Percentiles rank a stretch among this genome's conserved stretches.
Evolutionary conservation across 1,139 yeast species (phyloP).

Genomic region (Zygosaccharomyces sapae): DNA sequence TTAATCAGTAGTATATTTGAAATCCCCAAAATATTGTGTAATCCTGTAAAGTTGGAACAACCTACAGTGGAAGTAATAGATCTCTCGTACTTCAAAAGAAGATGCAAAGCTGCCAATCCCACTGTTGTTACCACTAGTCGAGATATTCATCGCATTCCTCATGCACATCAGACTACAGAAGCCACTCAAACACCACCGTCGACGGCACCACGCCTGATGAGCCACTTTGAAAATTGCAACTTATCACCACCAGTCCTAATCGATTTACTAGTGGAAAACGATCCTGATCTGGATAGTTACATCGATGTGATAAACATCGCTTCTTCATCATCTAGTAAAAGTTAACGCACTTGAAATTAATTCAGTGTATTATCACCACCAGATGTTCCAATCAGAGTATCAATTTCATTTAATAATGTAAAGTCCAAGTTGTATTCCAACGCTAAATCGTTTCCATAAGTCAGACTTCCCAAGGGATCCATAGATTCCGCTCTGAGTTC

Average conservation of each 20-base stretch:
- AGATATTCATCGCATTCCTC: no score
- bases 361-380: not conserved
- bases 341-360: not conserved
- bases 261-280: slow-evolving; percentile 12
- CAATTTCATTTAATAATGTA: slow-evolving; percentile 32
- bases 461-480: slow-evolving; percentile 28
- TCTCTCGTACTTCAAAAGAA: slow-evolving; percentile 2
- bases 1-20: slow-evolving; percentile 19
- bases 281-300: slow-evolving; percentile 9
- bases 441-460: slow-evolving; percentile 32
- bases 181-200: not conserved
- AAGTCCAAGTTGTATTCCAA: slow-evolving; percentile 33
- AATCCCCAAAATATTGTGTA: slow-evolving; percentile 14
- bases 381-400: slow-evolving; percentile 24
- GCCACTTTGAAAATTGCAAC: slow-evolving; percentile 3
- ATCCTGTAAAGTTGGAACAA: not conserved
- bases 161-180: not conserved
- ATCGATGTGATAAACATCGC: slow-evolving; percentile 4
- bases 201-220: not conserved
- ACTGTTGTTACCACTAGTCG: no score
- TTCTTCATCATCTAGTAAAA: slow-evolving; percentile 2
- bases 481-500: slow-evolving; percentile 21
- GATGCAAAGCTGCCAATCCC: not conserved
- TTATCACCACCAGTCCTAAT: slow-evolving; percentile 11
- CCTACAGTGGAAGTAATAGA: slow-evolving; percentile 8